Base-by-base conservation (phyloP, 495 filamentous ascomycete species). In the Penicillium crystallinum region DNA sequence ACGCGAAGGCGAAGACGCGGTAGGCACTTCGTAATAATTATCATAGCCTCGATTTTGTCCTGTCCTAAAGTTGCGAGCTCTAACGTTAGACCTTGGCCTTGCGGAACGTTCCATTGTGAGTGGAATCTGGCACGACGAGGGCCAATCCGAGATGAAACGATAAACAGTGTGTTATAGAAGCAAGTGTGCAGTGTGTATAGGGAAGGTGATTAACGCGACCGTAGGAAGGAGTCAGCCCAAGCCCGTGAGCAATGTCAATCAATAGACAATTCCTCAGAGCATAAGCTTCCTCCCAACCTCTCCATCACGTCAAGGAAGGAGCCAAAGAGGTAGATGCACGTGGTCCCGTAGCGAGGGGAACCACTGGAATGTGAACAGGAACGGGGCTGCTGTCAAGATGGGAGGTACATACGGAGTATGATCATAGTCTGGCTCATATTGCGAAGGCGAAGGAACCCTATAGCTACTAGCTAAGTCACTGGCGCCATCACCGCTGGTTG, bases 401-500 rank as follows among this genome's bases (percentile, higher is more conserved):
- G 11, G 38, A 43, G 46, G 50, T 51, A 73, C 67, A 53, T 73
- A 81, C 78, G 75, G 68, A 54, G 67, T 71, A 47, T 74, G 69
- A 31, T 40, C 42, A 44, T 58, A 58, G 39, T 52, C 44, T 2
- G 58, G 44, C 10, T 56, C 53, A 35, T 64, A 61, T 3, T 58
- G 49, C 1, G 46, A 60, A 18, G 54, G 56, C 18, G 59, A 62
- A 14, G 53, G 23, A 1, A 45, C 30, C 14, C 55, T 53, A 17
- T 57, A 29, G 35, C 62, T 64, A 31, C 53, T 54, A 37, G 53
- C 53, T 44, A 60, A 10, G 18, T 72, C 65, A 6, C 42, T 46
- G 46, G 69, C 61, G 17, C 61, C 57, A 9, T 79, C 74, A 27
- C 80, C 72, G 23, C 67, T 74, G n/a, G 75, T 74, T 6, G 81